Base-by-base conservation (phyloP, 495 filamentous ascomycete genomes). In the Lineolata rhizophorae region DNA sequence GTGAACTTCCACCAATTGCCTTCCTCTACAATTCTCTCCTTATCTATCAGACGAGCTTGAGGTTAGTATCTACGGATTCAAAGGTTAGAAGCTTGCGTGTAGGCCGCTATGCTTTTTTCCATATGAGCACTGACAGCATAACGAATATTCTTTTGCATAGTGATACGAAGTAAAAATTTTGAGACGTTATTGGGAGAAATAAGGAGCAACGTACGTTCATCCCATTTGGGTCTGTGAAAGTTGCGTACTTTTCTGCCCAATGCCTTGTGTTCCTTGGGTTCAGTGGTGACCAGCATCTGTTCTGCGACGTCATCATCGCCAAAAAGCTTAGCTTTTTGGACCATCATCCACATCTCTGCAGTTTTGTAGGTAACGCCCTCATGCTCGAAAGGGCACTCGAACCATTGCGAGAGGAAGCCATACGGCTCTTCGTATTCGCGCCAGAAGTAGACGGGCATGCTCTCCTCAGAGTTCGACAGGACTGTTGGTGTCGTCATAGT, bases 1-100 rank as follows among this genome's bases (percentile, higher is more conserved):
- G 54, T 62, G 39, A 76, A 77, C 48, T 76, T 77, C 39, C 50
- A 55, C 37, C 52, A 59, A 37, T 55, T 73, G 8, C 63, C 72
- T n/a, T 61, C 53, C 31, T 60, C 53, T 10, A 79, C 74, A 37
- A 79, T 67, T 5, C 41, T 37, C 33, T 51, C 48, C 20, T 68
- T 57, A 31, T 69, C 51, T 54, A 32, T 11, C 4, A 29, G 10
- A 27, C 4, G 13, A 18, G 2, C n/a, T n/a, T n/a, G n/a, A n/a
- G n/a, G n/a, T n/a, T n/a, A n/a, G n/a, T n/a, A n/a, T n/a, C n/a
- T n/a, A n/a, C n/a, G n/a, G n/a, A n/a, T n/a, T n/a, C n/a, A n/a
- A n/a, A n/a, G n/a, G n/a, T n/a, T n/a, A n/a, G n/a, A n/a, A n/a
- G n/a, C n/a, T n/a, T n/a, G n/a, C n/a, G n/a, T n/a, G n/a, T n/a